These are phyloP conservation scores for Sporothrix euskadiensis DNA, from an alignment of 2,329 filamentous ascomycete genomes.

Conservation along the genomic window DNA sequence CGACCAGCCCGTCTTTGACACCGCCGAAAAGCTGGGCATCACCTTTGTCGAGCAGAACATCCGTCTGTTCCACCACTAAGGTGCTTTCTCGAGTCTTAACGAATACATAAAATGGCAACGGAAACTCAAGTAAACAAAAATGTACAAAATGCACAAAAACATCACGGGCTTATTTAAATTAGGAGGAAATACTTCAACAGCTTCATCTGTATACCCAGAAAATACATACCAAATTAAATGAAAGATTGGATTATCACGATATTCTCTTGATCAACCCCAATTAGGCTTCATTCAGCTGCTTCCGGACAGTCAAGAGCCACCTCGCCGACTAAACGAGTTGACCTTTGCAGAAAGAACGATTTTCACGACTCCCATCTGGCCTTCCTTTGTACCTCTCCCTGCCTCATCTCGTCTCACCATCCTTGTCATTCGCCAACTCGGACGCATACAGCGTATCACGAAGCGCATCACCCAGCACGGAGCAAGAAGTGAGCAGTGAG, in stretches of 20 bases:
- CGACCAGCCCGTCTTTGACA: constrained; percentile 77
- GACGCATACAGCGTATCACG: background rate
- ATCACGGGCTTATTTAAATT: constrained; percentile 1
- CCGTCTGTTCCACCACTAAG: constrained; percentile 90
- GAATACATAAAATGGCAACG: constrained; percentile 10
- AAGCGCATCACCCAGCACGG: background rate
- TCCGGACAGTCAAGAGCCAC: background rate
- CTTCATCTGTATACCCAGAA: constrained; percentile 27
- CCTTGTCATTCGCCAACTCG: background rate
- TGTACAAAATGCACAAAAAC: constrained; percentile 8
- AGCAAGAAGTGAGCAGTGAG: background rate
- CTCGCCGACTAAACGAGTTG: background rate
- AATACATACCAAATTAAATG: constrained; percentile 14
- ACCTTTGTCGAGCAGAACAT: constrained; percentile 95
- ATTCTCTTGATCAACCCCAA: background rate
- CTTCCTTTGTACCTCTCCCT: background rate
- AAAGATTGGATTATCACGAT: background rate
- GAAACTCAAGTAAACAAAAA: constrained; percentile 1
- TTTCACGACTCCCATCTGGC: background rate
- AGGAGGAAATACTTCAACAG: constrained; percentile 24
- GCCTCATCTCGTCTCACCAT: background rate
- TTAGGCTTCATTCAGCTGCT: constrained; percentile 1
- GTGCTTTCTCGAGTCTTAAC: background rate
- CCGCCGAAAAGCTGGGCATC: constrained; percentile 87
- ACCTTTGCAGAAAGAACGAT: background rate